phyloP scores from a whole-genome alignment of 805 yeast species.

The Saturnispora sanitii region DNA sequence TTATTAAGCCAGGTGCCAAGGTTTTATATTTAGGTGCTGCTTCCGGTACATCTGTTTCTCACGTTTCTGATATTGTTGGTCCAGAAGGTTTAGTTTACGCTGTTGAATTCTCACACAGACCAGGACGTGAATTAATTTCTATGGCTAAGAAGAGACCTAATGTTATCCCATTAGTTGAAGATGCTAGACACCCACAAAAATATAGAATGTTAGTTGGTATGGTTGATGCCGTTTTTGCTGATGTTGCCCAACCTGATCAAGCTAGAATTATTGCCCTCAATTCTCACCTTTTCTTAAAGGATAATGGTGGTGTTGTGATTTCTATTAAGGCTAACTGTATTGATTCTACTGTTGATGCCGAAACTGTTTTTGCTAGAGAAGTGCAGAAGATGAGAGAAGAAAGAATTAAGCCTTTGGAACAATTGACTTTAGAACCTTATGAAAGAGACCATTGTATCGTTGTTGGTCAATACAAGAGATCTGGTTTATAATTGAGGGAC shows the following conservation, averaged over 20 bases:
- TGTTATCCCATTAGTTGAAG: slow-evolving; percentile 97
- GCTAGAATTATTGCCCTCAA: slow-evolving; percentile 99
- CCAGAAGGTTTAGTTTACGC: slow-evolving; percentile 99
- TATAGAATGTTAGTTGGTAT: slow-evolving; percentile 98
- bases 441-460: slow-evolving; percentile 99
- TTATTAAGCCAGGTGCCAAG: slow-evolving; percentile 96
- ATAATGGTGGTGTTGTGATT: slow-evolving; percentile 96
- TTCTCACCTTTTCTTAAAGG: slow-evolving; percentile 96
- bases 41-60: slow-evolving; percentile 97
- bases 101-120: slow-evolving; percentile 98
- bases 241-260: slow-evolving; percentile 99
- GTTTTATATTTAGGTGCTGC: slow-evolving; percentile 98
- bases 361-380: slow-evolving; percentile 98
- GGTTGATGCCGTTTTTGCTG: slow-evolving; percentile 98
- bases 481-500: slow-evolving; percentile 42
- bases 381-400: slow-evolving; percentile 98
- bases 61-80: slow-evolving; percentile 96
- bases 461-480: slow-evolving; percentile 92
- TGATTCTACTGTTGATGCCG: slow-evolving; percentile 98
- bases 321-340: slow-evolving; percentile 99
- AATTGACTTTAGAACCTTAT: slow-evolving; percentile 97
- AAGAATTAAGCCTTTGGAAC: slow-evolving; percentile 96
- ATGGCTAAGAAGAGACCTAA: slow-evolving; percentile 99
- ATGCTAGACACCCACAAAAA: slow-evolving; percentile 99
- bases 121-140: slow-evolving; percentile 97